phyloP scores from a whole-genome alignment of 1,284 basidiomycete genomes.

The Irpex sp. region DNA sequence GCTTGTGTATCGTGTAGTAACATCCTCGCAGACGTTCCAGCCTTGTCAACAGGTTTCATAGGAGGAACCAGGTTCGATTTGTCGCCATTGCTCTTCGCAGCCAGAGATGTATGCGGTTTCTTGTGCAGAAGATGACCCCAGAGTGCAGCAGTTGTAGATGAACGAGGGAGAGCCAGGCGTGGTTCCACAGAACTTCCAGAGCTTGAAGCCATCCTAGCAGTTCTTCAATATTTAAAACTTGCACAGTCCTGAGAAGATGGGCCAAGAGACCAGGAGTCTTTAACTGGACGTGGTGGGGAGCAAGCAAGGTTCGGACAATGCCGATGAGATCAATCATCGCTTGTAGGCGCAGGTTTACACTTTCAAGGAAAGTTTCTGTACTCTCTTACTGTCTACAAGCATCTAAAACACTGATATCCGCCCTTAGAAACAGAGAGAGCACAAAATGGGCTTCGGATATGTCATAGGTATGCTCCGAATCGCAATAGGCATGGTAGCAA shows the following conservation, averaged over 20 bases:
- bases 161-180: neutral
- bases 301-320: conserved; percentile 1
- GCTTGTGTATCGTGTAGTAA: conserved; percentile 75
- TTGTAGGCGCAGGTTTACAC: neutral
- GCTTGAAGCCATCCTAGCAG: neutral
- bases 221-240: neutral
- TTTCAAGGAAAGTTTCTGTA: neutral
- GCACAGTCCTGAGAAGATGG: neutral
- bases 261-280: neutral
- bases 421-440: neutral
- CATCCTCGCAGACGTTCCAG: conserved; percentile 71
- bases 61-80: conserved; percentile 31
- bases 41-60: conserved; percentile 65
- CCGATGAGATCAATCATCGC: neutral
- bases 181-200: neutral
- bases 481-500: neutral
- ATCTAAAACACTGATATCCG: neutral
- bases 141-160: conserved; percentile 24
- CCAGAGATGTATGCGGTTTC: conserved; percentile 18
- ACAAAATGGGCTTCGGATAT: conserved; percentile 26
- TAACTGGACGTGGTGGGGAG: neutral
- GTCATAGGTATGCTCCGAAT: conserved; percentile 25
- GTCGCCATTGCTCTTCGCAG: neutral
- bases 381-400: neutral
- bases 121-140: conserved; percentile 40